A percentile compares a stretch with the other conserved stretches of the same genome.
Evolutionary conservation across 2,329 filamentous ascomycete species (phyloP).

Genomic region (Aspergillus pseudoglaucus): DNA sequence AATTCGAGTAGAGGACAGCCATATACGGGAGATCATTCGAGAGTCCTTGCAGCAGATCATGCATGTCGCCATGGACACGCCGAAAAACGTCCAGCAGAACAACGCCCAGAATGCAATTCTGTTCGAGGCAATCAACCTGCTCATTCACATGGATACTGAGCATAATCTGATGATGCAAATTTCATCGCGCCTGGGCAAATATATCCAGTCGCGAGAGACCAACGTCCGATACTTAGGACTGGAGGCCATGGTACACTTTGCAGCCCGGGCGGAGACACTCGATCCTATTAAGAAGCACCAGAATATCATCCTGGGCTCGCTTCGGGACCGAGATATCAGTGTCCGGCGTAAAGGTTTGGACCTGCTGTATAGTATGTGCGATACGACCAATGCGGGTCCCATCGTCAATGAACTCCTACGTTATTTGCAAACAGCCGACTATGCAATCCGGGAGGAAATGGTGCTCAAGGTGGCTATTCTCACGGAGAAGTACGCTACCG

Average conservation of each 20-base stretch:
- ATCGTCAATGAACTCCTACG: constrained; percentile 91
- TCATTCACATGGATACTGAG: constrained; percentile 95
- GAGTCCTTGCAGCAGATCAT: constrained; percentile 87
- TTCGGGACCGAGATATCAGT: constrained; percentile 94
- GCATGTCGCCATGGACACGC: constrained; percentile 83
- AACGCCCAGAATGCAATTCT: constrained; percentile 97
- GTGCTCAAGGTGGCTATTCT: constrained; percentile 97
- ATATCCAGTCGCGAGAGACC: constrained; percentile 93
- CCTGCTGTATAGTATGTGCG: constrained; percentile 98
- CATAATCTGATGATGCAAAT: constrained; percentile 94
- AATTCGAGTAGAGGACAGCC: constrained; percentile 66
- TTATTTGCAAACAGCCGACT: constrained; percentile 93
- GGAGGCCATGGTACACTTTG: constrained; percentile 97
- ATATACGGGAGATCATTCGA: constrained; percentile 84
- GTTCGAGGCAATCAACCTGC: constrained; percentile 97
- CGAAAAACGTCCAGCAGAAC: constrained; percentile 98
- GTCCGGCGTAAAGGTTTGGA: constrained; percentile 93
- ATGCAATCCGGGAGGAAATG: constrained; percentile 98
- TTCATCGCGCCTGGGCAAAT: constrained; percentile 81
- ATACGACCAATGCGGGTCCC: constrained; percentile 83
- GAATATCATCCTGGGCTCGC: constrained; percentile 85
- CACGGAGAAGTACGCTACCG: constrained; percentile 96
- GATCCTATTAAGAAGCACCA: constrained; percentile 98
- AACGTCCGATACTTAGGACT: constrained; percentile 94
- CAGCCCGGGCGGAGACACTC: constrained; percentile 84